These are phyloP conservation scores for Chenopodium formosanum DNA, from an alignment of 148 eudicot genomes.

Conservation along the genomic window DNA sequence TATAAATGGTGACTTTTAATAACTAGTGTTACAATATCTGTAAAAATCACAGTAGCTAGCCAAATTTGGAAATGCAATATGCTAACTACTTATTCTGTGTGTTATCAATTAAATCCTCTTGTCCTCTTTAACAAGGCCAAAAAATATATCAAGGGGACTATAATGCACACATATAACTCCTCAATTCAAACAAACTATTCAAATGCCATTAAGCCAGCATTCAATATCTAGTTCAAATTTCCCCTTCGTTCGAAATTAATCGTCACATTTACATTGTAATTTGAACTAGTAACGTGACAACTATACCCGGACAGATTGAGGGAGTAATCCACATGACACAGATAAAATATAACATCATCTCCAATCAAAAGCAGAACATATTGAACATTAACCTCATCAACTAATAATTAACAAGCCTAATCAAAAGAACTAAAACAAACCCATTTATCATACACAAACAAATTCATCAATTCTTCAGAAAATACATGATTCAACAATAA, in stretches of 20 bases:
- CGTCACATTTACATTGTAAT: neutral
- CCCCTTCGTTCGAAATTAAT: too few species aligned
- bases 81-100: too few species aligned
- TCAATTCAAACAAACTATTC: neutral
- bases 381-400: neutral
- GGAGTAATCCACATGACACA: neutral
- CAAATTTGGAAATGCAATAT: neutral
- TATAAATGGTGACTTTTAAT: too few species aligned
- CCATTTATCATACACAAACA: constrained; percentile 5
- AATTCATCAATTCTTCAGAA: neutral
- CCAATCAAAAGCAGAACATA: neutral
- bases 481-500: neutral
- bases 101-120: too few species aligned
- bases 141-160: too few species aligned
- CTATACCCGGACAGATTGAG: too few species aligned
- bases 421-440: neutral
- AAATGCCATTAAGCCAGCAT: neutral
- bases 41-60: neutral
- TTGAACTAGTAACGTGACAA: neutral
- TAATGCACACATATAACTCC: neutral
- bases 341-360: neutral
- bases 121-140: too few species aligned
- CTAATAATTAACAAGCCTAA: neutral
- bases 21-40: too few species aligned
- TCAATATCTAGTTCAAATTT: neutral